Evolutionary conservation across 306 rosid species (phyloP), one percentile per base, ranked within the genome.

Genomic region (Elaeagnus macrophylla): DNA sequence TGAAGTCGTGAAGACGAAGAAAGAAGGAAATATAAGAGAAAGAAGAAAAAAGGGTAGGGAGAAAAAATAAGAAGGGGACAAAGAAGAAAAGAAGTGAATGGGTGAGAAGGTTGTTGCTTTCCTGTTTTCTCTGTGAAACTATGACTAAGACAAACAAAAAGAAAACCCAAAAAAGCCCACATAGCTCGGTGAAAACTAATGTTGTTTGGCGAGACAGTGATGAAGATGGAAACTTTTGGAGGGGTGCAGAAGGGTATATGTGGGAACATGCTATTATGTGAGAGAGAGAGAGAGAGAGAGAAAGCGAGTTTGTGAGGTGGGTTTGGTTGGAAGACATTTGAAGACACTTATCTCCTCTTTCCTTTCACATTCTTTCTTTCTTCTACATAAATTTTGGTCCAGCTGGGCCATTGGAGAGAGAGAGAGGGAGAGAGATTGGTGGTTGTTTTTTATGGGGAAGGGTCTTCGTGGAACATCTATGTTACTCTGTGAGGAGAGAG

Each of bases 311-410:
- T 60, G 80, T 70, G 70, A 74, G 89, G 89, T 85, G 82, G 88
- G 84, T 80, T 80, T 78, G 93, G 94, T 84, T 87, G 88, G 94
- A 91, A 88, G 95, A 91, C 85, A 81, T 77, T 81, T 77, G 78
- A 79, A 83, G 83, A 75, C 90, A 72, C 73, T 87, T 72, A 73
- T 67, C 80, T 60, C 52, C 77, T 69, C 75, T 76, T 71, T 62
- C 62, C 57, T 72, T 68, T 55, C 65, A 58, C 71, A 64, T 51
- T 40, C 69, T 79, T 64, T 58, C 67, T 78, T 79, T 72, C 65
- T 71, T 25, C 32, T 25, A 77, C 80, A 69, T 70, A 78, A 78
- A 73, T 79, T 83, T 83, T 81, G 84, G 97, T 86, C 94, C 95
- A 86, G 86, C 94, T 86, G 95, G 97, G 89, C 94, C 97, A 85